Base-by-base conservation (phyloP, 176 grass and related monocot genomes). In the Elaeis guineensis region DNA sequence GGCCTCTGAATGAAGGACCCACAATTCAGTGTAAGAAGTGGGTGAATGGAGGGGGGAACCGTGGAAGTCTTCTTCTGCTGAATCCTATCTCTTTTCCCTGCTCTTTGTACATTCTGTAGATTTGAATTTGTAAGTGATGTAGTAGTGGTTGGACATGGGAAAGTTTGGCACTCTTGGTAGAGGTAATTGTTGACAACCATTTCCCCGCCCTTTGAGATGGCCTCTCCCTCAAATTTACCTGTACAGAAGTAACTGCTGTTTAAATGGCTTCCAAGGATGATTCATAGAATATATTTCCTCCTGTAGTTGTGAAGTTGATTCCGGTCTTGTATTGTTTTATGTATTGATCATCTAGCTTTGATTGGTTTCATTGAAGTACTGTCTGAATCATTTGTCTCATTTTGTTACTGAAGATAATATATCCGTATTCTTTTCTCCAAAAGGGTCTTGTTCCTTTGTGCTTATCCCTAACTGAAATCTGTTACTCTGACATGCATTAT, bases 31-130 rank as follows among this genome's bases (percentile, higher is more conserved):
- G 35, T 12, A 44, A 30, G 32, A 35, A 44, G 35, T 44, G 35
- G 35, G 35, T 44, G 35, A 6, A 44, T 8, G 35, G 71, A 73
- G 81, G 88, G 64, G n/a, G n/a, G n/a, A n/a, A n/a, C n/a, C n/a
- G n/a, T 79, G 77, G 66, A 29, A 78, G 52, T 70, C 77, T 52
- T 70, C 77, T 52, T 74, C 77, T 92, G 83, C 80, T 19, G 64
- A 75, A 68, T 74, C 66, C 54, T 73, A 64, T 51, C 16, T 52
- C 66, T 72, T 54, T 69, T 76, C 65, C 66, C 56, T 61, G 69
- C 75, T 59, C 57, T 85, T 73, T 95, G 89, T 89, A 89, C 70
- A 95, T 89, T 74, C 68, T 82, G 84, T 82, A 85, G 69, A 82
- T 74, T 67, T 83, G 55, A 77, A 89, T 85, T 85, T 85, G 79